These are phyloP conservation scores for Coemansia sp. DNA, from an alignment of 192 early-diverging fungal species.

Conservation along the genomic window DNA sequence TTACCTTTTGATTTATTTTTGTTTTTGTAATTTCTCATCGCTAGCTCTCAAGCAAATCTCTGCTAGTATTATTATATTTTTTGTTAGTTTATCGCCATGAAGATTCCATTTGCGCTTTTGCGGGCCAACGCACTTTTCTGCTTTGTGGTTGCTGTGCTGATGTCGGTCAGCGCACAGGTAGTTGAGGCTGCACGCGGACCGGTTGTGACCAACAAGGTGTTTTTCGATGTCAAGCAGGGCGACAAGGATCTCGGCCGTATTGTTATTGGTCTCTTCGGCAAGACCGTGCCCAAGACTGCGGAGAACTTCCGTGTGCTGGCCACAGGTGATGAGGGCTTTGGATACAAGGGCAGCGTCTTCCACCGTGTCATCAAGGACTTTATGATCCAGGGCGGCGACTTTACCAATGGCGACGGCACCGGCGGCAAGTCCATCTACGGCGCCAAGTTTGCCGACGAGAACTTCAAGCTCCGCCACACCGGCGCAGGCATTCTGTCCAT, in stretches of 20 bases:
- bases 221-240: constrained; percentile 84
- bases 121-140: constrained; percentile 45
- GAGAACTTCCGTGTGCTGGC: constrained; percentile 87
- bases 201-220: constrained; percentile 75
- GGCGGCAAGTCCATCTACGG: constrained; percentile 84
- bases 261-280: constrained; percentile 65
- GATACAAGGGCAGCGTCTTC: constrained; percentile 78
- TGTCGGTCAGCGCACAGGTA: constrained; percentile 35
- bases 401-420: constrained; percentile 76
- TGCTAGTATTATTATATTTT: not conserved
- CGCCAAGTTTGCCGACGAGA: constrained; percentile 78
- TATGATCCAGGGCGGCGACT: constrained; percentile 92
- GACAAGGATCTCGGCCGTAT: constrained; percentile 64
- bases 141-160: constrained; percentile 26
- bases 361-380: constrained; percentile 89
- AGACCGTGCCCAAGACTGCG: constrained; percentile 89
- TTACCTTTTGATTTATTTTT: not conserved
- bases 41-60: too few species aligned
- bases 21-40: too few species aligned
- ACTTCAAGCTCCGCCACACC: constrained; percentile 75
- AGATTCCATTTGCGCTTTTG: constrained; percentile 30
- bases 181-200: constrained; percentile 64
- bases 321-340: constrained; percentile 53
- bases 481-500: constrained; percentile 73
- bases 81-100: constrained; percentile 17